A percentile compares a stretch with the other conserved stretches of the same genome.
phyloP scores from a whole-genome alignment of 768 basidiomycete species.

The Tulasnella sp. region DNA sequence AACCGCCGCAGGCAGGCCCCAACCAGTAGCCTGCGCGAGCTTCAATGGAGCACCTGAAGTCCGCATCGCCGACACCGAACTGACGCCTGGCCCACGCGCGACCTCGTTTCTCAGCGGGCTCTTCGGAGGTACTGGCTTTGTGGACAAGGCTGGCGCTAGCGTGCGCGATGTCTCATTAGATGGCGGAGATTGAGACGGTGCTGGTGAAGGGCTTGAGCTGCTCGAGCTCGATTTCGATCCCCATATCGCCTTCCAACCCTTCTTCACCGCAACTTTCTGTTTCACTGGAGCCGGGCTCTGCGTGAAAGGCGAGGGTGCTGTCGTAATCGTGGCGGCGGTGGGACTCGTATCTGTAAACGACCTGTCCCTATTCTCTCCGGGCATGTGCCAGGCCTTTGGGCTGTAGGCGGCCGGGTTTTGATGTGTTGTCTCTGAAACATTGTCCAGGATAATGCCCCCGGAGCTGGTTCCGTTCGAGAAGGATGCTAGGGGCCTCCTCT shows the following conservation, averaged over 20 bases:
- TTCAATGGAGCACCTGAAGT: no score
- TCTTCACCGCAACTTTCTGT: neutral
- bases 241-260: conserved; percentile 1
- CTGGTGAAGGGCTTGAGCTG: neutral
- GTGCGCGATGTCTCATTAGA: neutral
- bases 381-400: neutral
- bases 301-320: neutral
- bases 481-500: no score
- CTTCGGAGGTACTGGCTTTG: no score
- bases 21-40: no score
- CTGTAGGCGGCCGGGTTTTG: neutral
- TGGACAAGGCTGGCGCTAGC: neutral
- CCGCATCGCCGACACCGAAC: no score
- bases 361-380: neutral
- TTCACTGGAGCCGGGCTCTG: neutral
- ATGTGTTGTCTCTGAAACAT: neutral
- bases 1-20: neutral
- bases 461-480: neutral
- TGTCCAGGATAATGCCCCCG: neutral
- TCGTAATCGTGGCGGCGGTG: neutral
- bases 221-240: neutral
- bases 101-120: neutral
- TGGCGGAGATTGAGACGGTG: neutral
- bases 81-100: neutral
- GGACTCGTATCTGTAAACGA: neutral